Base-by-base conservation (phyloP, 2,329 filamentous ascomycete genomes). In the Cordyceps tenuipes region DNA sequence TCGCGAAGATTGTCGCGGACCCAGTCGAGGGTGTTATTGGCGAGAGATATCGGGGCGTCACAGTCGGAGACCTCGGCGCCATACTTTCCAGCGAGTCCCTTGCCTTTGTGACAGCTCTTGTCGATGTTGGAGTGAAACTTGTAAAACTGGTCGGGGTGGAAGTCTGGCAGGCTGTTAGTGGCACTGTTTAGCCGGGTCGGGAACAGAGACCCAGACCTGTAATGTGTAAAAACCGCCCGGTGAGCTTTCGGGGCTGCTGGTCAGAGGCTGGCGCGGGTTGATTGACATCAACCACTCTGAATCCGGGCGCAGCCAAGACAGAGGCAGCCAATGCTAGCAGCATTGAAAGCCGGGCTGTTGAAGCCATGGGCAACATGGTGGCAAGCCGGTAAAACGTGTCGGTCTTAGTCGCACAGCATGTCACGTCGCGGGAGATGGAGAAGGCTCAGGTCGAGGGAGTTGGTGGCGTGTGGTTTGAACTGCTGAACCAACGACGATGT, bases 11-110 rank as follows among this genome's bases (percentile, higher is more conserved):
- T 87, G 48, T 85, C 81, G 49, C 84, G 79, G 56, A 99, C 88
- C 93, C 93, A 99, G 68, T 86, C 81, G 69, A 97, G 90, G 0
- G 93, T 97, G 67, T 90, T 88, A 72, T 97, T 89, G 63, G 96
- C 78, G 19, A 99, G 84, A 0, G 87, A 77, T 62, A 86, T 75
- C 0, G 94, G 93, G 2, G 90, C 84, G 75, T 99, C 94, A 79
- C 94, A 99, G 62, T 91, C 89, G 9, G 89, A 89, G 1, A 86
- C 91, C 72, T 94, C 90, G 59, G 91, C 87, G 68, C 94, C 94
- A 69, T 91, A 94, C 55, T 82, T 79, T 50, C 92, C 93, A 8
- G 93, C 89, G 6, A 84, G 77, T 13, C 94, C 94, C 62, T 84
- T 77, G 62, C 87, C 86, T 60, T 86, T 82, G 70, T 99, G 94